A percentile compares a stretch with the other conserved stretches of the same genome.
Evolutionary conservation across 1,284 basidiomycete genomes (phyloP).

Genomic region (Malassezia caprae): DNA sequence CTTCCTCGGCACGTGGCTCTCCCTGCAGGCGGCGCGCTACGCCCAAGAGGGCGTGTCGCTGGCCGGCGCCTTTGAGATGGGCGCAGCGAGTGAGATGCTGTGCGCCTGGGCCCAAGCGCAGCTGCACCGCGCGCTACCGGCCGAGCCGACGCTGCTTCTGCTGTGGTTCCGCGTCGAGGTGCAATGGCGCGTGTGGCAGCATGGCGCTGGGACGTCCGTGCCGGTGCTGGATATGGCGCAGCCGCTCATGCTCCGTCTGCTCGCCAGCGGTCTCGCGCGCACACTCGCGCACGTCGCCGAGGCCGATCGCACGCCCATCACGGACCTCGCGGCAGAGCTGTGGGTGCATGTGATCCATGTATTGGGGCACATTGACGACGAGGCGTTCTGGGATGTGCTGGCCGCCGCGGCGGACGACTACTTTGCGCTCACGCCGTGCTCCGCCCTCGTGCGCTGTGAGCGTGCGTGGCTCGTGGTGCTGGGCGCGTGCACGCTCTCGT

Average conservation of each 20-base stretch:
- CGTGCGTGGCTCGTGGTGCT: constrained; percentile 64
- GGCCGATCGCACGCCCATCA: constrained; percentile 26
- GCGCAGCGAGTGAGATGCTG: not conserved
- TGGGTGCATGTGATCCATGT: constrained; percentile 70
- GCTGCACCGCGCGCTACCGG: not conserved
- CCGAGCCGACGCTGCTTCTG: constrained; percentile 5
- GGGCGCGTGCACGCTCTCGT: constrained; percentile 63
- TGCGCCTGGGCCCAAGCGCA: constrained; percentile 2
- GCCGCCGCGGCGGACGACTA: constrained; percentile 27
- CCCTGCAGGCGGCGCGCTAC: not conserved
- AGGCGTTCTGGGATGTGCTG: constrained; percentile 26
- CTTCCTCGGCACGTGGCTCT: constrained; percentile 15
- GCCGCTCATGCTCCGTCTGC: constrained; percentile 28
- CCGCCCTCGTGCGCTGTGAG: constrained; percentile 49
- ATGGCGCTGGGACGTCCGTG: not conserved
- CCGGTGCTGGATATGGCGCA: constrained; percentile 10
- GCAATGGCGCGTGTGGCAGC: constrained; percentile 20
- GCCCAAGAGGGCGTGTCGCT: not conserved
- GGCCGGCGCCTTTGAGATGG: not conserved
- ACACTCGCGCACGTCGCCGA: not conserved
- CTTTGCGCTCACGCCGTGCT: constrained; percentile 51
- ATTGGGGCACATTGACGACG: constrained; percentile 21
- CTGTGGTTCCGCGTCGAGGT: constrained; percentile 36
- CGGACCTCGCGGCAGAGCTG: constrained; percentile 56
- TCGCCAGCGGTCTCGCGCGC: constrained; percentile 30